Base-by-base conservation (phyloP, 768 basidiomycete genomes). In the Lentinula edodes region DNA sequence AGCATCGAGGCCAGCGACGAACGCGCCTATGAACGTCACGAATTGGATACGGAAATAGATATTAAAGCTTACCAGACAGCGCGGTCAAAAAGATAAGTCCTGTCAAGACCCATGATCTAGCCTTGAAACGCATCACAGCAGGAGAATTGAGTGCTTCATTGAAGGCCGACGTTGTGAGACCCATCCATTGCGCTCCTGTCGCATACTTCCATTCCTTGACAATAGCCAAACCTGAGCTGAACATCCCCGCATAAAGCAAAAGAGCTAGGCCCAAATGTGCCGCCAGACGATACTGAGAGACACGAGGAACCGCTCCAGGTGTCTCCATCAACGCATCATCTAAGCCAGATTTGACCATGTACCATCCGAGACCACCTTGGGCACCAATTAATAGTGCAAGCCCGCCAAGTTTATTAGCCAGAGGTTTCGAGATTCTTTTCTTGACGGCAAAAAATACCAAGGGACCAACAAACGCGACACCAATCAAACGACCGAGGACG, bases 291-390 rank as follows among this genome's bases (percentile, higher is more conserved):
- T 99, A 99, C 71, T 99, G 97, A 16, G 93, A 95, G 8, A 99
- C 97, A 6, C 97, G 88, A 1, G 97, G 95, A 6, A 96, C 90
- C 10, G 91, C 88, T 15, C 88, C 89, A 3, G 91, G 90, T 7
- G 83, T 88, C 6, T 87, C 82, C 76, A 98, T 80, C 58, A 92
- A 78, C 10, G 90, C 83, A 58, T 91, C 85, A 67, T 95, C 90
- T 10, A 99, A 79, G 1, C 97, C 97, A 12, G 95, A 98, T 72
- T 95, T 90, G 60, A 99, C 97, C 97, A 99, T 99, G 78, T 98
- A 98, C 97, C 97, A 99, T 32, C 97, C 97, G 18, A 99, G 80
- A 18, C 84, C 80, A 51, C 97, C 97, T 73, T 99, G 95, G 18
- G 85, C 87, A 34, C 95, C 97, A 55, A 99, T 89, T 36, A 98